Conservation (phyloP, 176 grass and related monocot genomes). For the Aechmea fasciata region DNA sequence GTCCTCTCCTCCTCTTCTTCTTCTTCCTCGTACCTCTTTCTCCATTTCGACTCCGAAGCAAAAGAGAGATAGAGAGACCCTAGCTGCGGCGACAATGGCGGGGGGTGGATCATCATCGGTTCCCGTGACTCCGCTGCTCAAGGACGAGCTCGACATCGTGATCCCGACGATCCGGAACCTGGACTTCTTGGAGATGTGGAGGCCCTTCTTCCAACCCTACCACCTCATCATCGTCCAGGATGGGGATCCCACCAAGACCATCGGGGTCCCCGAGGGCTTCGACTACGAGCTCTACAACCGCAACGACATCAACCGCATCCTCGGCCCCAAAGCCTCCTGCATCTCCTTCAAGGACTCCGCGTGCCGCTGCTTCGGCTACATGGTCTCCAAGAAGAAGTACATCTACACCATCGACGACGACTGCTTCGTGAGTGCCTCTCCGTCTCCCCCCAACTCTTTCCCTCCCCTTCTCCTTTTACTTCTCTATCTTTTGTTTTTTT, state of each 20-base stretch:
- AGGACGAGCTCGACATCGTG: slow-evolving; percentile 36
- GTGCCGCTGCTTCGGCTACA: slow-evolving; percentile 67
- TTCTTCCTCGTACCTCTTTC: no score
- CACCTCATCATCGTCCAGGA: slow-evolving; percentile 44
- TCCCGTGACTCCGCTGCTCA: slow-evolving; percentile 1
- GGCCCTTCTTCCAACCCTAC: slow-evolving; percentile 36
- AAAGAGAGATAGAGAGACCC: no score
- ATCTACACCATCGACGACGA: slow-evolving; percentile 93
- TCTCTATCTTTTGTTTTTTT: neutral
- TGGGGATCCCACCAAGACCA: slow-evolving; percentile 38
- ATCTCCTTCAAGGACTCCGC: slow-evolving; percentile 81
- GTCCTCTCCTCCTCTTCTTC: no score
- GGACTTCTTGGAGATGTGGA: slow-evolving; percentile 34
- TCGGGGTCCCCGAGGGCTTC: slow-evolving; percentile 65
- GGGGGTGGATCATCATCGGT: neutral
- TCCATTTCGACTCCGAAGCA: no score
- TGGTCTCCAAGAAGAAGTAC: slow-evolving; percentile 92
- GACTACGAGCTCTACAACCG: slow-evolving; percentile 85
- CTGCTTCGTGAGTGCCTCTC: slow-evolving; percentile 55
- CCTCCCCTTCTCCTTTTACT: neutral
- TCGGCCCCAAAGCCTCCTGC: slow-evolving; percentile 46
- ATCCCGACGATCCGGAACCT: slow-evolving; percentile 37
- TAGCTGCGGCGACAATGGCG: neutral
- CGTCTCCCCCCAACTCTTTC: neutral
- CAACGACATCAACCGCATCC: slow-evolving; percentile 67